These are phyloP conservation scores for Musa schizocarpa DNA, from an alignment of 176 grass and related monocot genomes.

Conservation along the genomic window DNA sequence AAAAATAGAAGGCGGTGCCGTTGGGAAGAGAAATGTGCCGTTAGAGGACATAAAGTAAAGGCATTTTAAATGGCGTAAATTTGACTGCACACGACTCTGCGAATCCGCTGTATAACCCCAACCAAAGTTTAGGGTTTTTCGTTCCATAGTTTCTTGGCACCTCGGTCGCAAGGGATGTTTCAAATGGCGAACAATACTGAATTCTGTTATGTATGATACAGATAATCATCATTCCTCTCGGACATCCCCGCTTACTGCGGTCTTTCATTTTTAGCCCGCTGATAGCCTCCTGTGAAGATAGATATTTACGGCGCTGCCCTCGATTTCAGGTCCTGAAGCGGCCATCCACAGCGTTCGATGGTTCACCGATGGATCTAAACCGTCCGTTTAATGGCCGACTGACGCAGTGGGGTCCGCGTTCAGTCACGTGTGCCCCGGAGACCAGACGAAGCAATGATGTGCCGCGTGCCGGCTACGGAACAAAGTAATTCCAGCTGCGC, in stretches of 20 bases:
- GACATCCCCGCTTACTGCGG: no score
- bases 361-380: neutral
- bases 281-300: no score
- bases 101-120: neutral
- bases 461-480: constrained; percentile 1
- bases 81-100: neutral
- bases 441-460: neutral
- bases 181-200: no score
- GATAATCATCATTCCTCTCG: no score
- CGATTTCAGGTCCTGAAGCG: no score
- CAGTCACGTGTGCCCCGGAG: neutral
- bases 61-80: neutral
- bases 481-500: neutral
- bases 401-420: neutral
- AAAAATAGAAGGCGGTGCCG: neutral
- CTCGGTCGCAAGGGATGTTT: no score
- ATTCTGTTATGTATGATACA: no score
- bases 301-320: no score
- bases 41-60: neutral
- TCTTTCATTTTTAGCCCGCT: no score
- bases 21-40: neutral
- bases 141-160: no score
- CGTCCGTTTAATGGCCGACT: neutral
- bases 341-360: neutral
- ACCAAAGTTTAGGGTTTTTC: neutral